Percentiles rank a stretch among this genome's conserved stretches.
phyloP scores from a whole-genome alignment of 2,329 filamentous ascomycete genomes.

The Chrysoporthe deuterocubensis region DNA sequence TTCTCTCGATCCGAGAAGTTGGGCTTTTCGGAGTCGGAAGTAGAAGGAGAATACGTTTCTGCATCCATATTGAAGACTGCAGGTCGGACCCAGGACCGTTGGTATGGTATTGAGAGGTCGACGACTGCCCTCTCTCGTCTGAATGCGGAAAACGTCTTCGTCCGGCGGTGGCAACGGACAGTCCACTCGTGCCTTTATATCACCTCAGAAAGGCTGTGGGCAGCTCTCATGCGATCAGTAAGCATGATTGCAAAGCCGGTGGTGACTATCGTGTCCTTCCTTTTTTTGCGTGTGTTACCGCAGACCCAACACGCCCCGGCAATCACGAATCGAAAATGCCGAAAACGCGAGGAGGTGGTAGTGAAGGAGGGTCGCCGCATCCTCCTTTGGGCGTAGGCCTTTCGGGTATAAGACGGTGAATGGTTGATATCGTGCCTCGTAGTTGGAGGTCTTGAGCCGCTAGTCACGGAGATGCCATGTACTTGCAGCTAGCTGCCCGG shows the following conservation, averaged over 20 bases:
- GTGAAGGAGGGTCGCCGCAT: not conserved
- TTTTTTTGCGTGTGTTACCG: too few relatives aligned
- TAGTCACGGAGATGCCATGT: not conserved
- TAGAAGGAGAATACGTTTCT: not conserved
- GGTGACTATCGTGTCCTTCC: not conserved
- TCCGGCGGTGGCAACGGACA: not conserved
- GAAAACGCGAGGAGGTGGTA: constrained; percentile 12
- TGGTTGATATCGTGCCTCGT: not conserved
- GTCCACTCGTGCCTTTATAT: not conserved
- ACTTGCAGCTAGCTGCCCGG: not conserved
- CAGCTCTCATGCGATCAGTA: not conserved
- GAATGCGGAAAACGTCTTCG: not conserved
- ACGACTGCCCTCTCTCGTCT: not conserved
- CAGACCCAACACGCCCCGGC: too few relatives aligned
- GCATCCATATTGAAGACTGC: constrained; percentile 5
- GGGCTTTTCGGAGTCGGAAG: constrained; percentile 24
- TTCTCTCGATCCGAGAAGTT: constrained; percentile 19
- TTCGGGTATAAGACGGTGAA: constrained; percentile 13
- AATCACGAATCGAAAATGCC: constrained; percentile 6
- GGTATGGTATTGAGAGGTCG: not conserved
- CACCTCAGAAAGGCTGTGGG: not conserved
- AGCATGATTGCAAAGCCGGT: not conserved
- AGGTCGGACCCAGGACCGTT: not conserved
- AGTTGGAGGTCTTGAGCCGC: not conserved
- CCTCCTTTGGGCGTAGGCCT: constrained; percentile 12